Percentiles rank a stretch among this genome's conserved stretches.
Evolutionary conservation across 208 protist genomes (phyloP).

Genomic region (Giardia muris): DNA sequence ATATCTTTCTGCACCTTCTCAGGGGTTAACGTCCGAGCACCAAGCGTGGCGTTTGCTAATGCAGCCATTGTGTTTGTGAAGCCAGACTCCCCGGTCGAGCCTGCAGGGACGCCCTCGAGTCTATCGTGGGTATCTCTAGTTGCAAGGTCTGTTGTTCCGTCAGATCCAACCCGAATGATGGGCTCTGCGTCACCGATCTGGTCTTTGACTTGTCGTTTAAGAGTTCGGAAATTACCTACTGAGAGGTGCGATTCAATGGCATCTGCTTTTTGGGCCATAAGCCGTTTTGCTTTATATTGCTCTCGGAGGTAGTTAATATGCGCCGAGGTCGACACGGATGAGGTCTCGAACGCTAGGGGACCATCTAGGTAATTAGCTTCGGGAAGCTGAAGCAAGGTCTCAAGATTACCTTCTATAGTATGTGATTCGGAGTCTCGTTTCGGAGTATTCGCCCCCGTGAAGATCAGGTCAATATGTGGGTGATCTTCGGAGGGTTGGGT

Average conservation of each 20-base stretch:
- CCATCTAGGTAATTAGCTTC: background rate
- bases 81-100: background rate
- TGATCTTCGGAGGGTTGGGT: background rate
- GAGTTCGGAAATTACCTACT: background rate
- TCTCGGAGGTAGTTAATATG: background rate
- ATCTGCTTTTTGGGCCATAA: background rate
- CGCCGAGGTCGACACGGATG: background rate
- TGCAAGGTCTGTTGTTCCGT: background rate
- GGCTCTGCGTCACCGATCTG: background rate
- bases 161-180: too few relatives aligned
- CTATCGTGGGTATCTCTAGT: background rate
- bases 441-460: background rate
- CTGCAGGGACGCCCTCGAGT: background rate
- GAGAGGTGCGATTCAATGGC: background rate
- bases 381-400: background rate
- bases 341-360: background rate
- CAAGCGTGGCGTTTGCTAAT: background rate
- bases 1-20: background rate
- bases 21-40: background rate
- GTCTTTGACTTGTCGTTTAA: background rate
- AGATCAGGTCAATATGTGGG: background rate
- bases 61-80: background rate
- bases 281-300: background rate
- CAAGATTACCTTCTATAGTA: background rate
- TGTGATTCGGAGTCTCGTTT: background rate